phyloP scores from a whole-genome alignment of 805 yeast species.

The Metschnikowia picachoensis region DNA sequence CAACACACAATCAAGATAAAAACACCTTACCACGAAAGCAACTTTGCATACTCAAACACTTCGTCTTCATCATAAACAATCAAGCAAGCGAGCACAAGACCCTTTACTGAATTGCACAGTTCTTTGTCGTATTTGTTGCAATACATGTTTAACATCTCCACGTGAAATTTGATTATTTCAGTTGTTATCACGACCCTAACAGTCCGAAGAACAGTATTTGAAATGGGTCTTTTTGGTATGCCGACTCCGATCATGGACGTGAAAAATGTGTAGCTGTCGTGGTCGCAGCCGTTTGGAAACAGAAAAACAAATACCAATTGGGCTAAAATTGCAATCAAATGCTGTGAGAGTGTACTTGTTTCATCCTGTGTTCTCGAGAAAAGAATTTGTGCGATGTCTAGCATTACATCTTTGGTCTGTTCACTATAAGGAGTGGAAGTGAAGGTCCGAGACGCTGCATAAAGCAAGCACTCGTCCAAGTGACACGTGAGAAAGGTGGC shows the following conservation, averaged over 20 bases:
- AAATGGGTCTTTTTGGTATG: neutral
- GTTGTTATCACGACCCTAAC: conserved; percentile 4
- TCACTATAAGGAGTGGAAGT: neutral
- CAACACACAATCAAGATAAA: neutral
- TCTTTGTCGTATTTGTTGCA: conserved; percentile 7
- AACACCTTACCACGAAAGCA: conserved; percentile 9
- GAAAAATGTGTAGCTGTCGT: conserved; percentile 4
- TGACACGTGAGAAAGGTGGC: neutral
- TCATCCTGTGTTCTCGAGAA: conserved; percentile 3
- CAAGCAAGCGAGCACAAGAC: conserved; percentile 11
- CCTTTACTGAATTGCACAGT: neutral
- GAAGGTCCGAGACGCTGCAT: neutral
- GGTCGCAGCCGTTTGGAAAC: conserved; percentile 6
- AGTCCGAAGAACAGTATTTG: neutral
- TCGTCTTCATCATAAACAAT: conserved; percentile 11
- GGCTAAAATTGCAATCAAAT: conserved; percentile 10
- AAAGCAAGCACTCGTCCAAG: conserved; percentile 9
- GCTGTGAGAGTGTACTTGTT: conserved; percentile 2
- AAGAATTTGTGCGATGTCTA: conserved; percentile 2
- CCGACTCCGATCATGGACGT: conserved; percentile 5
- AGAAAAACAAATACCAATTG: conserved; percentile 14
- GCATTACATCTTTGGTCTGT: neutral
- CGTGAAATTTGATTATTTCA: conserved; percentile 10
- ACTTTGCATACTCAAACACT: conserved; percentile 5
- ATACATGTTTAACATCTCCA: conserved; percentile 13